phyloP scores from a whole-genome alignment of 2,329 filamentous ascomycete species.

The Ascosphaera aggregata region DNA sequence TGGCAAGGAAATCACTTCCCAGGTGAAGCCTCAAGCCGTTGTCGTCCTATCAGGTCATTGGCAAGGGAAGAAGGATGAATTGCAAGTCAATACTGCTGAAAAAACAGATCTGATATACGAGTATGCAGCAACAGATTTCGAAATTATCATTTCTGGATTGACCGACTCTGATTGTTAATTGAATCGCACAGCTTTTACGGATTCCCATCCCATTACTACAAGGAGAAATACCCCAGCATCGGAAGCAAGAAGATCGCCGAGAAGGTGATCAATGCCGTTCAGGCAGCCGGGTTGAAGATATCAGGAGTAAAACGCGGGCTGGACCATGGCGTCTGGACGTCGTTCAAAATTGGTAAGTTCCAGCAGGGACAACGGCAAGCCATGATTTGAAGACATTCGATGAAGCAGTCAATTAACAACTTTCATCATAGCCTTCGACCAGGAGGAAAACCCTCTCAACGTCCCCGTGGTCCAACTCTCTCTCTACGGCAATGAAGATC shows the following conservation, averaged over 20 bases:
- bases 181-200: constrained; percentile 34
- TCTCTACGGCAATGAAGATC: constrained; percentile 40
- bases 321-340: constrained; percentile 54
- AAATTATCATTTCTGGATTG: constrained; percentile 3
- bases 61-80: constrained; percentile 32
- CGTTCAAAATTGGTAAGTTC: constrained; percentile 31
- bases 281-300: constrained; percentile 33
- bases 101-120: constrained; percentile 48
- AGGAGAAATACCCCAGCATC: constrained; percentile 39
- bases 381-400: background rate
- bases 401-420: background rate
- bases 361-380: too few species aligned
- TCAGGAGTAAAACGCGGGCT: constrained; percentile 38
- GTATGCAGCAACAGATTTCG: constrained; percentile 16
- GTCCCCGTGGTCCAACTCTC: constrained; percentile 52
- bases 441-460: constrained; percentile 34
- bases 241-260: constrained; percentile 37
- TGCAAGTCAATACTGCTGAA: constrained; percentile 43
- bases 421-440: constrained; percentile 30
- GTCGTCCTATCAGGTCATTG: constrained; percentile 61
- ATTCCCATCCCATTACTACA: constrained; percentile 46
- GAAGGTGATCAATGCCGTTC: constrained; percentile 32
- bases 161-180: background rate
- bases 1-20: constrained; percentile 44
- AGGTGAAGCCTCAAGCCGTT: constrained; percentile 46